A percentile compares a stretch with the other conserved stretches of the same genome.
These are phyloP conservation scores for Ceratorhiza oryzae-sativae DNA, from an alignment of 1,284 basidiomycete genomes.

Conservation along the genomic window DNA sequence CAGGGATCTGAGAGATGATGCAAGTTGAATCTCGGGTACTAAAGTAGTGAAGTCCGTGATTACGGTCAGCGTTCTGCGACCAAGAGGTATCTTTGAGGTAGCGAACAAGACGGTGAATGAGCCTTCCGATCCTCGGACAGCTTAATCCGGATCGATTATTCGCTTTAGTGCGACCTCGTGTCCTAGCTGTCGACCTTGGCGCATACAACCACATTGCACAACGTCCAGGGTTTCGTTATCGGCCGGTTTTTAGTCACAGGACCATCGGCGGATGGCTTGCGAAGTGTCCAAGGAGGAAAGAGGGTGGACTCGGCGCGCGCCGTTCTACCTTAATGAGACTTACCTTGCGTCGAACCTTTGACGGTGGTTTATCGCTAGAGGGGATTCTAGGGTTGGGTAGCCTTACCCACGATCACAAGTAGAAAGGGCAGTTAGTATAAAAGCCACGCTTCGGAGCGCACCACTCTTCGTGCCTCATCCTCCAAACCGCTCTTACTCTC, in stretches of 20 bases:
- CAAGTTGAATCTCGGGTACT: neutral
- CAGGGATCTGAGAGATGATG: neutral
- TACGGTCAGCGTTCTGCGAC: neutral
- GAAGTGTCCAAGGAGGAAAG: neutral
- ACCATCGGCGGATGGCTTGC: neutral
- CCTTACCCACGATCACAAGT: neutral
- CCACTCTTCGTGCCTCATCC: neutral
- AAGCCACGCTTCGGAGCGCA: neutral
- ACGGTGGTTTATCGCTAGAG: neutral
- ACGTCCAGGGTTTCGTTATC: neutral
- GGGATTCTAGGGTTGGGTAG: neutral
- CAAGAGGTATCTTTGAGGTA: neutral
- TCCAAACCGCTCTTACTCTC: neutral
- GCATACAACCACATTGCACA: neutral
- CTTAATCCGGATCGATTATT: neutral
- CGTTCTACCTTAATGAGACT: neutral
- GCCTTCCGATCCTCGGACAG: neutral
- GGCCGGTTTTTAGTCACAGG: neutral
- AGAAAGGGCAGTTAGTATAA: neutral
- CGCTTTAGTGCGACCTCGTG: neutral
- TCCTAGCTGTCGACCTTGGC: neutral
- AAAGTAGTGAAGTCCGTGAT: neutral
- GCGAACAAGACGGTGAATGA: neutral
- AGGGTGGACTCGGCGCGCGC: neutral
- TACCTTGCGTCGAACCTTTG: neutral